Conservation (phyloP, 495 filamentous ascomycete species). For the Podospora australis region DNA sequence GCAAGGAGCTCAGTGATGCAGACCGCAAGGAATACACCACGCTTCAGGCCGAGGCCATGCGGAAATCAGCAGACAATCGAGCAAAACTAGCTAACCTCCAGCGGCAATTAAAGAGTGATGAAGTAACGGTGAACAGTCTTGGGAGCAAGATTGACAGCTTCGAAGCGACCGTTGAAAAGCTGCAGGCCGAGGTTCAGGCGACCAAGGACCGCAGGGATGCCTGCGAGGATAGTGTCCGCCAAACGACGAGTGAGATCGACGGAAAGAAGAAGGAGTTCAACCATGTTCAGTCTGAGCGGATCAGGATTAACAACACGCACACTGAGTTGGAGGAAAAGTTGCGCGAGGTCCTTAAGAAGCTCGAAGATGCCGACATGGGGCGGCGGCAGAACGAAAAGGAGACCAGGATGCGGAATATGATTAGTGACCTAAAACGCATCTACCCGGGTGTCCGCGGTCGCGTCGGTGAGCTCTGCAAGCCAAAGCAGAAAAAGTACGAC, state of each 20-base stretch:
- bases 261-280: slow-evolving; percentile 88
- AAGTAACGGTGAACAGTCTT: slow-evolving; percentile 78
- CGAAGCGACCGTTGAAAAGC: slow-evolving; percentile 63
- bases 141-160: slow-evolving; percentile 76
- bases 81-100: slow-evolving; percentile 74
- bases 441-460: slow-evolving; percentile 89
- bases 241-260: slow-evolving; percentile 70
- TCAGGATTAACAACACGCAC: slow-evolving; percentile 66
- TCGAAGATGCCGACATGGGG: slow-evolving; percentile 76
- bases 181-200: slow-evolving; percentile 63
- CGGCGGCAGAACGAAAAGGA: slow-evolving; percentile 80
- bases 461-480: slow-evolving; percentile 86
- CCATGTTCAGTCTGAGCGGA: slow-evolving; percentile 73
- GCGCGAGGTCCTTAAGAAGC: slow-evolving; percentile 66
- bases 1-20: slow-evolving; percentile 73
- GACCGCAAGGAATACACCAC: slow-evolving; percentile 88
- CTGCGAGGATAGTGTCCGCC: slow-evolving; percentile 53
- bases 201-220: slow-evolving; percentile 61
- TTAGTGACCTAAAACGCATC: slow-evolving; percentile 79
- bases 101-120: slow-evolving; percentile 82
- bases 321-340: slow-evolving; percentile 91
- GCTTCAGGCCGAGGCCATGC: slow-evolving; percentile 79
- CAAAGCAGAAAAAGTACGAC: slow-evolving; percentile 92
- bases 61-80: slow-evolving; percentile 74
- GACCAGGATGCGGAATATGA: slow-evolving; percentile 64